phyloP scores from a whole-genome alignment of 768 basidiomycete genomes.

The Mycena alexandri region DNA sequence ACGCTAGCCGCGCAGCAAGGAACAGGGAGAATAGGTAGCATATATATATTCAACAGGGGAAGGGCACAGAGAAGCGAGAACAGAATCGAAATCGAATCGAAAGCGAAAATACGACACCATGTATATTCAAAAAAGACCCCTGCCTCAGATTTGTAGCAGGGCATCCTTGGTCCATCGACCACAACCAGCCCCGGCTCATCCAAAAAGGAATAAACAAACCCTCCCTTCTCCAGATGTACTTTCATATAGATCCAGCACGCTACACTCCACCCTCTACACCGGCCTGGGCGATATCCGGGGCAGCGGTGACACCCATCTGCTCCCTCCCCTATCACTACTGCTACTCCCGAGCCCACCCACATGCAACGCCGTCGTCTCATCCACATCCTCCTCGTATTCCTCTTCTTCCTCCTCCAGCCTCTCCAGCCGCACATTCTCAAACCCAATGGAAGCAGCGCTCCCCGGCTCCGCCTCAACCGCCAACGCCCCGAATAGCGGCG shows the following conservation, averaged over 20 bases:
- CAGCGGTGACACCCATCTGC: conserved; percentile 9
- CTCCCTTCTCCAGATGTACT: conserved; percentile 15
- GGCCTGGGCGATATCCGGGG: conserved; percentile 24
- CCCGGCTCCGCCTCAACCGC: conserved; percentile 42
- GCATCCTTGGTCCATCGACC: too few species aligned
- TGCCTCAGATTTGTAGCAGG: conserved; percentile 13
- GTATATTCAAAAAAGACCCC: conserved; percentile 8
- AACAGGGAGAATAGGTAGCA: too few species aligned
- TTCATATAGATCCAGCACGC: conserved; percentile 19
- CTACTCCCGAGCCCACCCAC: conserved; percentile 1
- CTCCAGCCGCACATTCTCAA: conserved; percentile 67
- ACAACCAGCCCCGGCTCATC: too few species aligned
- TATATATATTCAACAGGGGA: background rate
- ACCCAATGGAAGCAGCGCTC: conserved; percentile 26
- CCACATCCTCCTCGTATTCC: conserved; percentile 5
- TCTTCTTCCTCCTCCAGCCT: conserved; percentile 68
- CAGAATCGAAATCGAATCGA: conserved; percentile 16
- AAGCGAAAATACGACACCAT: conserved; percentile 15
- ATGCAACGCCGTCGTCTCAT: conserved; percentile 14
- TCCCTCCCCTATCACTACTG: conserved; percentile 6
- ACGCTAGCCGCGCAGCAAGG: too few species aligned
- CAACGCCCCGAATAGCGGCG: conserved; percentile 73
- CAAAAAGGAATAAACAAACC: too few species aligned
- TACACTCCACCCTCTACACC: conserved; percentile 18
- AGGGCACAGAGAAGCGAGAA: conserved; percentile 12